These are phyloP conservation scores for Apiospora arundinis DNA, from an alignment of 2,329 filamentous ascomycete genomes.

Conservation along the genomic window DNA sequence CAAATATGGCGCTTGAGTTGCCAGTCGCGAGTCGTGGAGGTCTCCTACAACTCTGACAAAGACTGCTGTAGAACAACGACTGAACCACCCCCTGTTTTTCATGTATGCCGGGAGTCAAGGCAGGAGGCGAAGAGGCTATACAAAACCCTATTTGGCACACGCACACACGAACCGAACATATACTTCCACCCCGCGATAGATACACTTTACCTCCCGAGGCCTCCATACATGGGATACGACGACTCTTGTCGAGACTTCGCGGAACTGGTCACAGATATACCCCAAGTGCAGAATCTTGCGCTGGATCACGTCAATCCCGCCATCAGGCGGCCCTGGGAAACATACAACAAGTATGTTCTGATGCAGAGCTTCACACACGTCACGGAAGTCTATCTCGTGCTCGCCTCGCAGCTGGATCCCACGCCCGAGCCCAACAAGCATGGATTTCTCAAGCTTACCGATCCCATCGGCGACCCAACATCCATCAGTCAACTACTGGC, in stretches of 20 bases:
- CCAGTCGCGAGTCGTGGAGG: slow-evolving; percentile 46
- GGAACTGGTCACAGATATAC: slow-evolving; percentile 41
- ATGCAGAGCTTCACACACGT: slow-evolving; percentile 49
- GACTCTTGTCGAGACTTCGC: slow-evolving; percentile 50
- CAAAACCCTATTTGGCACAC: slow-evolving; percentile 43
- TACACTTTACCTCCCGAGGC: slow-evolving; percentile 47
- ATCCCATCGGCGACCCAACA: slow-evolving; percentile 24
- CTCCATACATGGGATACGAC: slow-evolving; percentile 48
- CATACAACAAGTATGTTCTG: slow-evolving; percentile 56
- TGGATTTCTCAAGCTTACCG: slow-evolving; percentile 24
- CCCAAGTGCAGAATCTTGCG: slow-evolving; percentile 47
- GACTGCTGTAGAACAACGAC: slow-evolving; percentile 47
- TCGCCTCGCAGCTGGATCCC: slow-evolving; percentile 28
- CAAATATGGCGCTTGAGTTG: slow-evolving; percentile 48
- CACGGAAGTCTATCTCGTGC: slow-evolving; percentile 46
- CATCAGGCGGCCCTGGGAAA: slow-evolving; percentile 56
- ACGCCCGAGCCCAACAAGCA: slow-evolving; percentile 11
- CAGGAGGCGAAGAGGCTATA: slow-evolving; percentile 48
- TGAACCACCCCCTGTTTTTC: slow-evolving; percentile 47
- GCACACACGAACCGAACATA: slow-evolving; percentile 37
- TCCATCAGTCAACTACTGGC: slow-evolving; percentile 33
- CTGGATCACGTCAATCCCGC: slow-evolving; percentile 53
- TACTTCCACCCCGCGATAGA: slow-evolving; percentile 41
- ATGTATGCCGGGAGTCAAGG: slow-evolving; percentile 50
- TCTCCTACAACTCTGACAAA: slow-evolving; percentile 44